These are phyloP conservation scores for Yamadazyma sp. DNA, from an alignment of 1,139 yeast species.

Conservation along the genomic window DNA sequence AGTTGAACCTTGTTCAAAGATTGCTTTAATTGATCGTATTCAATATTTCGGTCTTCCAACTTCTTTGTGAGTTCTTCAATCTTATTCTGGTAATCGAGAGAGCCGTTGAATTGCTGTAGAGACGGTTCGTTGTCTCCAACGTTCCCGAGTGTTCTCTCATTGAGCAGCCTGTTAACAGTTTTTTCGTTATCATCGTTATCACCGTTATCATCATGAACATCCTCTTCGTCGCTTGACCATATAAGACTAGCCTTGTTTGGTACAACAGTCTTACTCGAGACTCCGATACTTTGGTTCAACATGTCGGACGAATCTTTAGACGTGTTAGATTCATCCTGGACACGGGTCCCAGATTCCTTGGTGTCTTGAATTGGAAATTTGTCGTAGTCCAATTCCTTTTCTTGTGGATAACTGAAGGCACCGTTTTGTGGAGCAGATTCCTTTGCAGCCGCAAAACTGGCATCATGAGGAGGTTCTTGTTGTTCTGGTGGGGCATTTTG, in stretches of 20 bases:
- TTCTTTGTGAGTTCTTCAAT: conserved; percentile 16
- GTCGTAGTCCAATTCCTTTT: not conserved
- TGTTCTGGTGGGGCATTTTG: not conserved
- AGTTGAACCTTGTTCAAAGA: conserved; percentile 15
- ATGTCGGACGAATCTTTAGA: conserved; percentile 14
- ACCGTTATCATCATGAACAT: conserved; percentile 15
- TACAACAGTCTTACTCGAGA: conserved; percentile 64
- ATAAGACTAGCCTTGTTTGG: conserved; percentile 77
- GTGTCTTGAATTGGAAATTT: not conserved
- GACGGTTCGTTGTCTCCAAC: not conserved
- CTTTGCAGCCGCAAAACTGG: no score
- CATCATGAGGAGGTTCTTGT: no score
- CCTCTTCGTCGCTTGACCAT: conserved; percentile 81
- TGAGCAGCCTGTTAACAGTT: not conserved
- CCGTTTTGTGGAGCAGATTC: not conserved
- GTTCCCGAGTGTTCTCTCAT: not conserved
- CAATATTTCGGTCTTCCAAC: conserved; percentile 8
- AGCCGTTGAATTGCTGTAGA: conserved; percentile 3
- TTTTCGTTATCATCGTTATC: conserved; percentile 2
- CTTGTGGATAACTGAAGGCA: not conserved
- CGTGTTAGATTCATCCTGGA: conserved; percentile 5
- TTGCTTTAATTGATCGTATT: conserved; percentile 14
- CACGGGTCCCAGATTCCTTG: not conserved
- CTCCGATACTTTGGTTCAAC: conserved; percentile 37
- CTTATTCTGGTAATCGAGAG: conserved; percentile 6